phyloP scores from a whole-genome alignment of 352 stramenopile species.

The Globisporangium middletonii region DNA sequence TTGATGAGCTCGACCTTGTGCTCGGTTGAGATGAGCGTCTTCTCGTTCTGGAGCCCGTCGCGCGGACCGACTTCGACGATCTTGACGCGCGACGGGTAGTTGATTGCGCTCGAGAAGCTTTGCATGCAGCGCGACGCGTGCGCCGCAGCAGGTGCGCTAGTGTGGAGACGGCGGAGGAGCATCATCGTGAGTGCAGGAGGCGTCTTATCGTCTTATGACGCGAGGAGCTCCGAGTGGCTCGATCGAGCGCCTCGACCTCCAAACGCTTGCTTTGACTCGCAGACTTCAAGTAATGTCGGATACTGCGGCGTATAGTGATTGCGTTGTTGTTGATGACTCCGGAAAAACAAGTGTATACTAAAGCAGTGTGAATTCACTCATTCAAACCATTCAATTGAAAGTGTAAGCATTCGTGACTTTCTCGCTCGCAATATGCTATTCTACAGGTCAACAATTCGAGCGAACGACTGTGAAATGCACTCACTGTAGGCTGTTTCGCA shows the following conservation, averaged over 20 bases:
- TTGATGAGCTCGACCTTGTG: slow-evolving; percentile 93
- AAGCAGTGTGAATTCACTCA: not conserved
- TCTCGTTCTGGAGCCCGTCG: slow-evolving; percentile 97
- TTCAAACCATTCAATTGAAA: too few relatives aligned
- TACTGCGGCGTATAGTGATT: not conserved
- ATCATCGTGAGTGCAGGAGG: not conserved
- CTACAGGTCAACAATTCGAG: not conserved
- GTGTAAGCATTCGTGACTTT: not conserved
- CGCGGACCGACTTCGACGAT: slow-evolving; percentile 94
- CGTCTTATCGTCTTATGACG: not conserved
- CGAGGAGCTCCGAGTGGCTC: not conserved
- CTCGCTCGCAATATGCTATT: not conserved
- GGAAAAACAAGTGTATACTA: too few relatives aligned
- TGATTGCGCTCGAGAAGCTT: not conserved
- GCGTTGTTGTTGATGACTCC: not conserved
- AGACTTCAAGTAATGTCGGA: too few relatives aligned
- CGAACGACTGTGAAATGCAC: not conserved
- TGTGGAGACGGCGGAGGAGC: not conserved
- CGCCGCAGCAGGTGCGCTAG: not conserved
- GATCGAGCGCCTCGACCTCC: not conserved
- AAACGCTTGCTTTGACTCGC: too few relatives aligned
- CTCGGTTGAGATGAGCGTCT: slow-evolving; percentile 73
- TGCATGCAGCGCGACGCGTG: not conserved
- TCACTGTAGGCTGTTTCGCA: not conserved
- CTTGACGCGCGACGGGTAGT: slow-evolving; percentile 76